Conservation (phyloP, 352 stramenopile species). For the Globisporangium sylvaticum region DNA sequence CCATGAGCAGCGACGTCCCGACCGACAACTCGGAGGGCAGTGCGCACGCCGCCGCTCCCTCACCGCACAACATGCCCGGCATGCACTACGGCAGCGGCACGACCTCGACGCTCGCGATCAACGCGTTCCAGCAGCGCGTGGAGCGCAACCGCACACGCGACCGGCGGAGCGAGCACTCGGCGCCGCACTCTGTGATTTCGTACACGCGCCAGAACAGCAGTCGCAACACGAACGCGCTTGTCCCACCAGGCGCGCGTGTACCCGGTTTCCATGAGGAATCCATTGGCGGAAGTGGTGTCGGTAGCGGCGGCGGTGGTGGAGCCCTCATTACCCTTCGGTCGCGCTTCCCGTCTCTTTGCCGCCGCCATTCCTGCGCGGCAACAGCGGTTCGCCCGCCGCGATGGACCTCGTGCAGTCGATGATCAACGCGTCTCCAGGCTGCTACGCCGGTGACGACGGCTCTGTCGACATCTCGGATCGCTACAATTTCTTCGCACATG, state of each 20-base stretch:
- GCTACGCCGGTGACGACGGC: conserved; percentile 51
- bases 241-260: neutral
- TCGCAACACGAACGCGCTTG: neutral
- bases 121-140: conserved; percentile 15
- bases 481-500: conserved; percentile 62
- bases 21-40: no score
- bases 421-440: conserved; percentile 24
- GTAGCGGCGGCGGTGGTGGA: neutral
- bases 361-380: neutral
- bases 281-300: no score
- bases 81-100: conserved; percentile 20
- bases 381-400: neutral
- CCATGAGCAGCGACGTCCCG: no score
- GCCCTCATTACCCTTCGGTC: no score
- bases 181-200: neutral
- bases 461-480: conserved; percentile 42
- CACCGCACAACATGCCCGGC: conserved; percentile 19
- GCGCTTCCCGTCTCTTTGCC: no score
- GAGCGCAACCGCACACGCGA: conserved; percentile 14
- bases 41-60: neutral
- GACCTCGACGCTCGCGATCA: conserved; percentile 16
- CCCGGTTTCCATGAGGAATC: neutral
- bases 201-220: conserved; percentile 4
- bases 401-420: conserved; percentile 12
- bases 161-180: neutral